Percentiles rank a stretch among this genome's conserved stretches.
These are phyloP conservation scores for Wickerhamomyces strasburgensis DNA, from an alignment of 805 yeast genomes.

Conservation along the genomic window DNA sequence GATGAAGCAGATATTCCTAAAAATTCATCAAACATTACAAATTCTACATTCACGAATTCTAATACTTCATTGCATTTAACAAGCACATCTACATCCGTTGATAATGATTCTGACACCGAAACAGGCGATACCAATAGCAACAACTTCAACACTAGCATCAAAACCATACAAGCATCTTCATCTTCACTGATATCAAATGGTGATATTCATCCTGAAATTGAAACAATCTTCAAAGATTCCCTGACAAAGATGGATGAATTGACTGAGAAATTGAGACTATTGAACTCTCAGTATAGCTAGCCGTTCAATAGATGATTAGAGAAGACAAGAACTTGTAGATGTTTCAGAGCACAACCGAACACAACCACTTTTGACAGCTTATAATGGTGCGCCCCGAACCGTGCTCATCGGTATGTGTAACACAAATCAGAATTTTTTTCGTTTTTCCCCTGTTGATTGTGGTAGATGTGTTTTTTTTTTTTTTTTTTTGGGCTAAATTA, in stretches of 20 bases:
- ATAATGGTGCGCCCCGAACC: no score
- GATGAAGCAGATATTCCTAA: constrained; percentile 10
- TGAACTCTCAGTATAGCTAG: no score
- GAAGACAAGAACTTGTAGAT: no score
- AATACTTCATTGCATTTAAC: constrained; percentile 17
- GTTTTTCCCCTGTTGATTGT: no score
- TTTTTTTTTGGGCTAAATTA: no score
- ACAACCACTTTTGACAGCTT: no score
- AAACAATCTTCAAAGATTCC: constrained; percentile 53
- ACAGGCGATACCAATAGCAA: neutral
- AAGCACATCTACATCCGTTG: constrained; percentile 14
- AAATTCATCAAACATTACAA: constrained; percentile 19
- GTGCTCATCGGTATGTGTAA: no score
- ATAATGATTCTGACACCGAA: constrained; percentile 3
- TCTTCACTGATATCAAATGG: no score
- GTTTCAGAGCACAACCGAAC: no score
- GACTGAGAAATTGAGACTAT: constrained; percentile 22
- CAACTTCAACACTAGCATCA: neutral
- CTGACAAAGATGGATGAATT: constrained; percentile 41
- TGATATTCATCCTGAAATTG: constrained; percentile 40
- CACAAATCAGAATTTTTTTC: no score
- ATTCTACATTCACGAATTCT: constrained; percentile 23
- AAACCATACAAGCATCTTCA: neutral
- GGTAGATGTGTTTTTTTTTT: no score
- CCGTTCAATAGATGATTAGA: no score